Base-by-base conservation (phyloP, 371 early-diverging fungal species). In the Lichtheimia ramosa region DNA sequence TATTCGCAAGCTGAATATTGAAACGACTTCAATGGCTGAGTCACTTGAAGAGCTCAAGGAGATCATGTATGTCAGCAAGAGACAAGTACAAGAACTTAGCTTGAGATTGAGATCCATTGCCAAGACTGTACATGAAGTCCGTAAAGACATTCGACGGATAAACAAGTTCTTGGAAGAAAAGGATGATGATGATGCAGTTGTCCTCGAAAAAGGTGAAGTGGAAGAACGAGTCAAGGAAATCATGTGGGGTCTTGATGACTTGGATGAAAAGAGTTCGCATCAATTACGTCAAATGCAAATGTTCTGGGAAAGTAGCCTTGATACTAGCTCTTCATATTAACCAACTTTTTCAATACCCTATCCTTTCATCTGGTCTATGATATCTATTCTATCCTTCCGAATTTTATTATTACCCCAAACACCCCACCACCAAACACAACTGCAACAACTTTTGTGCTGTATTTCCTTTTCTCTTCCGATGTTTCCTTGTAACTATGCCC, bases 211-310 rank as follows among this genome's bases (percentile, higher is more conserved):
- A 56, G 81, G 81, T 46, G 81, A 81, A 63, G 81, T 75, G 8
- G 66, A 77, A 46, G 69, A 66, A 61, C 65, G 78, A 42, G 78
- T 81, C 43, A 74, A 77, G 65, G 78, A 77, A 25, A 81, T 81
- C 58, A 66, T 81, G 72, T 81, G 81, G 81, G 81, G 81, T 48
- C 61, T 81, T 20, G 81, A 81, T 64, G 81, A 81, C 59, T 58
- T 81, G 34, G 78, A 81, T 57, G 56, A 42, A 12, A 69, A 67
- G 51, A 70, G 69, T 56, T 70, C 74, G 16, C 69, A 69, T 61
- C 68, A 75, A 48, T 51, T 81, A 18, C 61, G 61, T 48, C 70
- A 77, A 50, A 77, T 81, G 74, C 76, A 73, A 56, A 54, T 61
- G 41, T 81, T 74, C 62, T 81, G 75, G 78, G 81, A 79, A 54